Conservation (phyloP, 371 early-diverging fungal genomes). For the Actinomortierella wolfii region DNA sequence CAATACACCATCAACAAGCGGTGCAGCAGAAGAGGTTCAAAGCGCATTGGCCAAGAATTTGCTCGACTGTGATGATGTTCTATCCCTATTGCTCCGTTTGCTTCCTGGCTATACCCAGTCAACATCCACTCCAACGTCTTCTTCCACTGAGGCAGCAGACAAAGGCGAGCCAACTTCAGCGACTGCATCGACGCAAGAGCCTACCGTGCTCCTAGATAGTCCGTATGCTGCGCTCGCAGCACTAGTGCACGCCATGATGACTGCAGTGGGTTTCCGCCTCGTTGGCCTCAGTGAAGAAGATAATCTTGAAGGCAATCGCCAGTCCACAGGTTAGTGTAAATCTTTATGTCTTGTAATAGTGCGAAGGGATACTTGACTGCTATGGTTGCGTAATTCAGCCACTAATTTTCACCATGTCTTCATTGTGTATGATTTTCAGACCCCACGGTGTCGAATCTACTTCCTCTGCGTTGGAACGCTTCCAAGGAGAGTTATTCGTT, state of each 20-base stretch:
- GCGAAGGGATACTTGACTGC: neutral
- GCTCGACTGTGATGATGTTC: constrained; percentile 31
- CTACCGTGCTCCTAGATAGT: constrained; percentile 37
- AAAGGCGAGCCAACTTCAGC: neutral
- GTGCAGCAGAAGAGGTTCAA: neutral
- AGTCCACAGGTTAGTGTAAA: too few species aligned
- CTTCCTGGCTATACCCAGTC: neutral
- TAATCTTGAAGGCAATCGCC: constrained; percentile 43
- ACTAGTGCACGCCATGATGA: constrained; percentile 62
- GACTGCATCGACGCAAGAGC: neutral
- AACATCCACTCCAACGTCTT: neutral
- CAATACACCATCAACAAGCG: constrained; percentile 15
- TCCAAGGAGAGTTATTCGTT: constrained; percentile 61
- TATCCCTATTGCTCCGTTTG: constrained; percentile 12
- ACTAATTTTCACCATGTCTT: constrained; percentile 6
- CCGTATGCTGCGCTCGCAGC: constrained; percentile 64
- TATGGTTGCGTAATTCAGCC: constrained; percentile 1
- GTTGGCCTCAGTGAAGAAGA: constrained; percentile 69
- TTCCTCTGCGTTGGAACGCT: constrained; percentile 66
- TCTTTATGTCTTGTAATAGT: constrained; percentile 3
- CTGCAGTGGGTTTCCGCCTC: constrained; percentile 62
- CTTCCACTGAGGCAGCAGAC: neutral
- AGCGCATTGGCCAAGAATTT: constrained; percentile 4
- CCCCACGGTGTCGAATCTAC: constrained; percentile 36
- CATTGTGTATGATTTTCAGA: constrained; percentile 30